These are phyloP conservation scores for Perilla frutescens DNA, from an alignment of 257 asterid genomes.

Conservation along the genomic window DNA sequence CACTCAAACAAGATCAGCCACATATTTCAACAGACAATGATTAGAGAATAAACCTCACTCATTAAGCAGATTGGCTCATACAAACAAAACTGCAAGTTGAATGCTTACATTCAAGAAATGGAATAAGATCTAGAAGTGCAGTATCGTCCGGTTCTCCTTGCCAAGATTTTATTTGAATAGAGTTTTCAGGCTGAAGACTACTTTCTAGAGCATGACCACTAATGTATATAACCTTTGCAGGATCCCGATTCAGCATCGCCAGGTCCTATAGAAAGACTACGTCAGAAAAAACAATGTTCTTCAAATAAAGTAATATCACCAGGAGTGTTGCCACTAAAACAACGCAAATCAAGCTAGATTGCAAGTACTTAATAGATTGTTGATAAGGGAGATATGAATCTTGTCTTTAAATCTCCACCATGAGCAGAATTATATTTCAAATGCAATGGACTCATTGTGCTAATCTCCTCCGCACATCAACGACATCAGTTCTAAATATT, in stretches of 20 bases:
- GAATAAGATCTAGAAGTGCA: slow-evolving; percentile 81
- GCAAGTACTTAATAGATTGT: neutral
- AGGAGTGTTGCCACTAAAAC: neutral
- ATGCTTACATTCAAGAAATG: slow-evolving; percentile 90
- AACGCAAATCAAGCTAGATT: neutral
- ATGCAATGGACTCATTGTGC: neutral
- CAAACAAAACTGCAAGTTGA: neutral
- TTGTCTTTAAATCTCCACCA: neutral
- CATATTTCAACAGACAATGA: slow-evolving; percentile 1
- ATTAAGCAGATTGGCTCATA: slow-evolving; percentile 21
- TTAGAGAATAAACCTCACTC: neutral
- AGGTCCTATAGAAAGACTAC: slow-evolving; percentile 69
- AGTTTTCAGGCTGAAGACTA: slow-evolving; percentile 88
- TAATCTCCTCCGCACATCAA: neutral
- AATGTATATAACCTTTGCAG: slow-evolving; percentile 69
- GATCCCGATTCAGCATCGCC: slow-evolving; percentile 88
- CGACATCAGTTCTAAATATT: neutral
- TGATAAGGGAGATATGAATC: neutral
- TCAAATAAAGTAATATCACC: neutral
- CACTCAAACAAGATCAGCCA: slow-evolving; percentile 35
- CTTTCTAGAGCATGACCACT: slow-evolving; percentile 82
- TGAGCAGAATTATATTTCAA: neutral
- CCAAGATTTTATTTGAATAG: slow-evolving; percentile 71
- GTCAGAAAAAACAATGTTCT: slow-evolving; percentile 28
- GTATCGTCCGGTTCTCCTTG: slow-evolving; percentile 87